A percentile compares a stretch with the other conserved stretches of the same genome.
Conservation (phyloP, 2,329 filamentous ascomycete genomes). For the Beauveria sp. region DNA sequence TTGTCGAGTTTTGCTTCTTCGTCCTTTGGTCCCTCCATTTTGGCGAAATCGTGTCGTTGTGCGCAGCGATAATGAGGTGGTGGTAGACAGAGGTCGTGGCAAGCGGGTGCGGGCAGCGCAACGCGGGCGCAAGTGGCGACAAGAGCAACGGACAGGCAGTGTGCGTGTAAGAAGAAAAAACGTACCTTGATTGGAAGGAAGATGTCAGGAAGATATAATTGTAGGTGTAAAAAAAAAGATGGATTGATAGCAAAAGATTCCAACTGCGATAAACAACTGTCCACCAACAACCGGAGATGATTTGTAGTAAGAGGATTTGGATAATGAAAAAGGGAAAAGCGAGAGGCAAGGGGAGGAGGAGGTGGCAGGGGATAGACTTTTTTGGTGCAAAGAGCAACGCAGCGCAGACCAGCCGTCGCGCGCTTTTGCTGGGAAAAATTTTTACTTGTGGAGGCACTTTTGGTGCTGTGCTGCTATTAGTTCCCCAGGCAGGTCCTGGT, state of each 20-base stretch:
- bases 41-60: neutral
- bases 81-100: neutral
- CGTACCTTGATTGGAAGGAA: conserved; percentile 1
- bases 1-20: neutral
- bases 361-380: conserved; percentile 4
- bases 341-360: neutral
- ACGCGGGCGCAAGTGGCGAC: conserved; percentile 7
- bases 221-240: neutral
- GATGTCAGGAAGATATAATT: neutral
- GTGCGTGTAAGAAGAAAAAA: neutral
- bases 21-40: neutral
- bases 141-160: neutral
- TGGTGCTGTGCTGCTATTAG: no score
- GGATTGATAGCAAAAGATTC: neutral
- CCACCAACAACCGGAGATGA: conserved; percentile 8
- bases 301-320: neutral
- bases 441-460: neutral
- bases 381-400: neutral
- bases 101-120: conserved; percentile 5
- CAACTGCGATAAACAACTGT: conserved; percentile 9
- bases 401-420: neutral
- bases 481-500: no score
- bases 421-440: neutral
- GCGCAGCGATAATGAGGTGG: neutral
- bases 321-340: conserved; percentile 1